Evolutionary conservation across 129 eudicot species (phyloP), one percentile per base, ranked within the genome.

Genomic region (Lonicera japonica): DNA sequence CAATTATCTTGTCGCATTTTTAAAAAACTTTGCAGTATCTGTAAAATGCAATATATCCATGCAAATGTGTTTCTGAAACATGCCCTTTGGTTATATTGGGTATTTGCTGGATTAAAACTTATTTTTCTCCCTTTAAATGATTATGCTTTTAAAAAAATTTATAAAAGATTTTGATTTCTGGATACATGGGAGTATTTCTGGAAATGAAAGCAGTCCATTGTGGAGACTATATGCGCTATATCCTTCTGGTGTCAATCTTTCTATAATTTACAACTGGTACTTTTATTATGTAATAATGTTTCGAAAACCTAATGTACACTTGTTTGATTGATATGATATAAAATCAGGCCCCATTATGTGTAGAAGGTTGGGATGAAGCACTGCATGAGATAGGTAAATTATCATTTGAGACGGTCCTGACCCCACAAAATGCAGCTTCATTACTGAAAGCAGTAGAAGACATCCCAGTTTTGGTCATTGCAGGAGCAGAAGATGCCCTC

Each of bases 311-410:
- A 18, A 1, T 55, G 17, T 51, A 15, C 19, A 21, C 38, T 60
- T 67, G 58, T 12, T 43, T 54, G 25, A 54, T 11, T 39, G 61
- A 24, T 71, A 25, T 43, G 43, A 38, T 50, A n/a, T 67, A 2
- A 25, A 18, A 16, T 73, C 81, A 94, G 99, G 94, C 92, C 54
- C 99, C 99, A 71, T 67, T 94, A 40, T 79, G 82, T 61, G 83
- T 85, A 53, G 96, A 94, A 73, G 95, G 96, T 25, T 94, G 96
- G 96, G 96, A 88, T 75, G 96, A 83, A 69, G 95, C 96, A 20
- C 84, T 94, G 45, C 95, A 94, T 77, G 99, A 94, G 80, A 83
- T 94, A 38, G 84, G 94, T 24, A 85, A 78, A 66, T 74, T 85
- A 61, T 94, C 99, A 21, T 83, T 74, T 63, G 96, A 94, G 65